Conservation (phyloP, 192 early-diverging fungal genomes). For the Martensiomyces pterosporus region DNA sequence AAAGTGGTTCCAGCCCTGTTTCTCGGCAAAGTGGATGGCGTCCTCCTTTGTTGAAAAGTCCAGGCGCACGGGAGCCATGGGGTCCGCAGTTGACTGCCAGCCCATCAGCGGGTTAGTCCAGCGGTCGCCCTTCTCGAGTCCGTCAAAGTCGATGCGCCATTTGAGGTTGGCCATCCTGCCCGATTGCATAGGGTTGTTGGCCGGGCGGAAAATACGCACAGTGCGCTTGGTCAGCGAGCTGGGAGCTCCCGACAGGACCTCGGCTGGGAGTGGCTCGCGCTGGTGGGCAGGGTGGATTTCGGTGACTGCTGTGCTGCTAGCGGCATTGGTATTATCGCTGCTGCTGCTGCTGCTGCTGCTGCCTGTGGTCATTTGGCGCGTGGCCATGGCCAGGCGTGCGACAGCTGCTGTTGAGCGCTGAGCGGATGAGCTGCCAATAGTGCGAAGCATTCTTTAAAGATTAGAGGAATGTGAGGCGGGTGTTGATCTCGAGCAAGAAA, state of each 20-base stretch:
- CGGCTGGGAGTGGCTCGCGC: slow-evolving; percentile 40
- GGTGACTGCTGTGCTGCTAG: slow-evolving; percentile 4
- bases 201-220: slow-evolving; percentile 81
- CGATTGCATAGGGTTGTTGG: slow-evolving; percentile 82
- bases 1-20: slow-evolving; percentile 90
- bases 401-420: too few species aligned
- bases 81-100: slow-evolving; percentile 79
- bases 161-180: slow-evolving; percentile 71
- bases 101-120: slow-evolving; percentile 96
- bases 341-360: slow-evolving; percentile 2
- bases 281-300: slow-evolving; percentile 41
- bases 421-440: too few species aligned
- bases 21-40: slow-evolving; percentile 91
- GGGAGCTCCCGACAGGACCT: slow-evolving; percentile 50
- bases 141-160: slow-evolving; percentile 94
- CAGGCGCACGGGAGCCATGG: slow-evolving; percentile 72
- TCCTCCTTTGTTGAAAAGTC: slow-evolving; percentile 85
- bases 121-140: slow-evolving; percentile 64
- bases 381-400: too few species aligned
- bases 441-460: too few species aligned
- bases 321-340: background rate
- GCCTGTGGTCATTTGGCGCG: too few species aligned
- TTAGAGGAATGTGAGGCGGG: too few species aligned
- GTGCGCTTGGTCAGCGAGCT: slow-evolving; percentile 58
- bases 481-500: too few species aligned